These are phyloP conservation scores for Penicillium alfredii DNA, from an alignment of 495 filamentous ascomycete species.

Conservation along the genomic window DNA sequence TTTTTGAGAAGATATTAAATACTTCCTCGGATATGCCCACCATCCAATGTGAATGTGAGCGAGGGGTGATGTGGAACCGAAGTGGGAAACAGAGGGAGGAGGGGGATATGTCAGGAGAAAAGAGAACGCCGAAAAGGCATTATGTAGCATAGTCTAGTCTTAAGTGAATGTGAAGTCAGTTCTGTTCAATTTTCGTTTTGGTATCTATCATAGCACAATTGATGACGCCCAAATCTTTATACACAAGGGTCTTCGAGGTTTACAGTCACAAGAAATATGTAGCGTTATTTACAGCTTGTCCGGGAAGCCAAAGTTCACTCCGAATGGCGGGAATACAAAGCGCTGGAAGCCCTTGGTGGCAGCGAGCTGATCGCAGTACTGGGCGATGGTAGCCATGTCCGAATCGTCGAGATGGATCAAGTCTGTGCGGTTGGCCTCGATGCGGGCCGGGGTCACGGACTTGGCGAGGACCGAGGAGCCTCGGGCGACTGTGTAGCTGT, in stretches of 20 bases:
- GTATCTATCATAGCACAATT: not conserved
- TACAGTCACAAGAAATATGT: not conserved
- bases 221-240: conserved; percentile 1
- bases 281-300: conserved; percentile 48
- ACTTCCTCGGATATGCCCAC: too few species aligned
- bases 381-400: conserved; percentile 59
- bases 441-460: conserved; percentile 67
- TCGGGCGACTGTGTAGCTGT: conserved; percentile 49
- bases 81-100: too few species aligned
- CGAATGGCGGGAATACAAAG: conserved; percentile 75
- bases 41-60: too few species aligned
- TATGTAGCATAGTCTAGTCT: too few species aligned
- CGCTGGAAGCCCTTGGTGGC: conserved; percentile 57
- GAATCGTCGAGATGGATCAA: conserved; percentile 60
- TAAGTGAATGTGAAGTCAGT: too few species aligned
- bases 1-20: too few species aligned
- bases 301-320: conserved; percentile 70
- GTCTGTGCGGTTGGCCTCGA: conserved; percentile 62
- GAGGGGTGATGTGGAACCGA: too few species aligned
- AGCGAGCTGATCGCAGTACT: conserved; percentile 52
- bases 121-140: conserved; percentile 14
- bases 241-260: not conserved
- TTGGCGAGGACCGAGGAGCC: conserved; percentile 73
- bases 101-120: conserved; percentile 13
- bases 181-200: too few species aligned